Conservation (phyloP, 805 yeast species). For the Candida chauliodis region DNA sequence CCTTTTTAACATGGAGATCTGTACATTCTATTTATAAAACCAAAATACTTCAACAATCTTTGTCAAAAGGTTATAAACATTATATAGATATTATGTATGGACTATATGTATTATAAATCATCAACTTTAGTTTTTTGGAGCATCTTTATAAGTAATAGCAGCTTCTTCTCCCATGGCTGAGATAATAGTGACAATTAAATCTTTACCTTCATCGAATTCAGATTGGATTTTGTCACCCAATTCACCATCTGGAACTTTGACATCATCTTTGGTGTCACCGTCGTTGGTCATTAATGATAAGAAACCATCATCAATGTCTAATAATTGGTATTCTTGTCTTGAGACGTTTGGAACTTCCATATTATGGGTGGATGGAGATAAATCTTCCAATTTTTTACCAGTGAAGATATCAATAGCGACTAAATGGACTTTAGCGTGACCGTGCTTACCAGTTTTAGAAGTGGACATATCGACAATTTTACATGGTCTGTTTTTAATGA, state of each 20-base stretch:
- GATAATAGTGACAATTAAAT: conserved; percentile 92
- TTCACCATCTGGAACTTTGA: conserved; percentile 97
- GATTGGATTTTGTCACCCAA: conserved; percentile 89
- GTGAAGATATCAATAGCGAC: conserved; percentile 99
- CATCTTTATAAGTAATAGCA: conserved; percentile 97
- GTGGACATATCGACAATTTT: conserved; percentile 99
- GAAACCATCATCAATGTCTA: conserved; percentile 98
- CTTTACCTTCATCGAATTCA: conserved; percentile 98
- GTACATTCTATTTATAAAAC: no score
- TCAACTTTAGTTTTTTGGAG: conserved; percentile 61
- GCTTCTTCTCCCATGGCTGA: conserved; percentile 99
- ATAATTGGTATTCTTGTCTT: conserved; percentile 95
- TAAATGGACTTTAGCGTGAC: conserved; percentile 99
- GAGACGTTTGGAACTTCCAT: conserved; percentile 98
- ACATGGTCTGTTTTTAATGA: conserved; percentile 98
- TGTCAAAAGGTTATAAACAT: no score
- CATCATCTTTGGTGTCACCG: conserved; percentile 99
- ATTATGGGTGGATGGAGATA: conserved; percentile 99
- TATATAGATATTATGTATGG: no score
- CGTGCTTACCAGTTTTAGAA: conserved; percentile 99
- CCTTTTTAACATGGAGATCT: no score
- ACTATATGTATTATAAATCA: no score
- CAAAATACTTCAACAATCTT: no score
- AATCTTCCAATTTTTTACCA: conserved; percentile 98
- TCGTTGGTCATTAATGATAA: conserved; percentile 93